Evolutionary conservation across 2,329 filamentous ascomycete genomes (phyloP).

Genomic region (Apiospora koreana): DNA sequence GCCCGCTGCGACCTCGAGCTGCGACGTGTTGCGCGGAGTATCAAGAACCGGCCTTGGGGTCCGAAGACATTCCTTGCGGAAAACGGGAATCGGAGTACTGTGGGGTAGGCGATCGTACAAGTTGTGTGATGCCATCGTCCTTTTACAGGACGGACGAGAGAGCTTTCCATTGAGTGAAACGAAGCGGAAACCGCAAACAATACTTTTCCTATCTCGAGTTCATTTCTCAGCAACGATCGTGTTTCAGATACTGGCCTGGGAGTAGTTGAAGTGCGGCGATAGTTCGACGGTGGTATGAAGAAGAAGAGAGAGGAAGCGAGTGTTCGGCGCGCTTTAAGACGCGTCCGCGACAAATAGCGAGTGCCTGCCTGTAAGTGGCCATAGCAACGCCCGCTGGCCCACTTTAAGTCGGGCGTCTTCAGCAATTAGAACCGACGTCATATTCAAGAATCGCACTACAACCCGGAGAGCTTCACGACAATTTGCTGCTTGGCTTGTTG

Average conservation of each 20-base stretch:
- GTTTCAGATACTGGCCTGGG: conserved; percentile 31
- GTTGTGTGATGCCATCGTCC: conserved; percentile 36
- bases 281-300: conserved; percentile 19
- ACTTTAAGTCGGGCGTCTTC: neutral
- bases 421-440: neutral
- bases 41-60: conserved; percentile 41
- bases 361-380: neutral
- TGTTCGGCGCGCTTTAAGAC: conserved; percentile 1
- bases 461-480: neutral
- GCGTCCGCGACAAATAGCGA: conserved; percentile 6
- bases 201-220: conserved; percentile 35
- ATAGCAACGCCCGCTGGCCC: neutral
- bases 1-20: conserved; percentile 62
- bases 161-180: conserved; percentile 35
- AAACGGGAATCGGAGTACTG: conserved; percentile 77
- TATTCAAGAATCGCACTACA: neutral
- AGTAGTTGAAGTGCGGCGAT: conserved; percentile 20
- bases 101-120: conserved; percentile 74
- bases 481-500: neutral
- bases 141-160: conserved; percentile 44
- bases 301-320: conserved; percentile 16
- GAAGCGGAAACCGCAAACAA: conserved; percentile 18
- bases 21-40: conserved; percentile 51
- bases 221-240: conserved; percentile 22
- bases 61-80: conserved; percentile 65